Conservation (phyloP, 2,329 filamentous ascomycete genomes). For the Orbilia javanica region DNA sequence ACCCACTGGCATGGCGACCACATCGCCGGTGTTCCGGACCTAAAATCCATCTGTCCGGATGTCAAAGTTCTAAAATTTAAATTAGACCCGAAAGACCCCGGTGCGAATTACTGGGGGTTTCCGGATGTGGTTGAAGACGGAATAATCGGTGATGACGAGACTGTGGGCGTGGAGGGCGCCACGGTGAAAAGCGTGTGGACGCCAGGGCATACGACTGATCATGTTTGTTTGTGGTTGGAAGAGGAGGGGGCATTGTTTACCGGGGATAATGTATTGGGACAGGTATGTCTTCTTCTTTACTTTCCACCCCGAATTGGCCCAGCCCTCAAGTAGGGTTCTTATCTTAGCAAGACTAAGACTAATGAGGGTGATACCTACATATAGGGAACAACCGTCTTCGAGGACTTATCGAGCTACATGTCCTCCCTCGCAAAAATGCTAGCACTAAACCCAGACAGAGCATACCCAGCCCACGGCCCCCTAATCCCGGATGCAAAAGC, state of each 20-base stretch:
- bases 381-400: conserved; percentile 85
- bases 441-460: conserved; percentile 70
- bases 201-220: conserved; percentile 84
- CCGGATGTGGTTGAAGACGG: conserved; percentile 68
- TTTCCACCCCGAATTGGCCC: background rate
- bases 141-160: conserved; percentile 69
- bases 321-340: too few relatives aligned
- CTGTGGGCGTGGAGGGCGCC: conserved; percentile 72
- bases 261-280: conserved; percentile 87
- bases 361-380: background rate
- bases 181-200: conserved; percentile 77
- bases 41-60: conserved; percentile 74
- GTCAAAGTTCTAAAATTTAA: conserved; percentile 74
- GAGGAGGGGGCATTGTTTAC: conserved; percentile 88
- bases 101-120: conserved; percentile 63
- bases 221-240: conserved; percentile 80
- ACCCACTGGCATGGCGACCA: conserved; percentile 97
- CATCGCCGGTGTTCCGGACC: conserved; percentile 78
- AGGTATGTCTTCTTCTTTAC: conserved; percentile 12
- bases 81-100: conserved; percentile 70
- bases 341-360: too few relatives aligned
- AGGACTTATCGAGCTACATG: conserved; percentile 79
- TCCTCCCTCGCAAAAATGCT: conserved; percentile 78
- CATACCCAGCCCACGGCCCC: conserved; percentile 89
- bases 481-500: conserved; percentile 78